Evolutionary conservation across 1,284 basidiomycete species (phyloP), one percentile per base, ranked within the genome.

Genomic region (Lentinula novae-zelandiae): DNA sequence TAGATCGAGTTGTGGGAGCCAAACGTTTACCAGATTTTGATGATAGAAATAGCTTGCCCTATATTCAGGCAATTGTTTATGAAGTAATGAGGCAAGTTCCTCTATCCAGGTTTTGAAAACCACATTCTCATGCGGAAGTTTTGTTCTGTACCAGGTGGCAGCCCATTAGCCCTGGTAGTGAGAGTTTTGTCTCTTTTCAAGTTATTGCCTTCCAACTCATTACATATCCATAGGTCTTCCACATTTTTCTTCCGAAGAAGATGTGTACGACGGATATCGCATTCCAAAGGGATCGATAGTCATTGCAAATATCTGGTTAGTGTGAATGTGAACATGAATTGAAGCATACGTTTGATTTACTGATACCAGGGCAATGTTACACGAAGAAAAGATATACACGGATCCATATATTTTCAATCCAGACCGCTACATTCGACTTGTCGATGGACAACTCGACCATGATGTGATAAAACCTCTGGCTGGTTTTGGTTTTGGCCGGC

Each of bases 361-460:
- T 9, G 36, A 27, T 12, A 22, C n/a, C 17, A 67, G 66, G 66
- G 61, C 64, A 1, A 62, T 67, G 17, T 52, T 65, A 2, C 65
- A 63, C 44, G 65, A 67, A 36, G 56, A 62, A 27, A 46, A 40
- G 17, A 57, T 31, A 17, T 62, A 53, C 44, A 27, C 42, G 10
- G 52, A 62, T 20, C 57, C 61, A 20, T 22, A 56, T 33, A 44
- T n/a, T 3, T 62, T 62, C 46, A 42, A 56, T 36, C 61, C 61
- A 36, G 57, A 59, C 10, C 51, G 61, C 8, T 62, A 42, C n/a
- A 55, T 55, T 22, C 17, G 33, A 34, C 33, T 53, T 36, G 40
- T 15, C 10, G 51, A 44, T 10, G 48, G 57, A 49, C 46, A 56
- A 12, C 22, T 53, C 5, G 38, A 58, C 38, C 10, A 27, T 9